phyloP scores from a whole-genome alignment of 805 yeast species.

The Lipomyces yamanashiensis region DNA sequence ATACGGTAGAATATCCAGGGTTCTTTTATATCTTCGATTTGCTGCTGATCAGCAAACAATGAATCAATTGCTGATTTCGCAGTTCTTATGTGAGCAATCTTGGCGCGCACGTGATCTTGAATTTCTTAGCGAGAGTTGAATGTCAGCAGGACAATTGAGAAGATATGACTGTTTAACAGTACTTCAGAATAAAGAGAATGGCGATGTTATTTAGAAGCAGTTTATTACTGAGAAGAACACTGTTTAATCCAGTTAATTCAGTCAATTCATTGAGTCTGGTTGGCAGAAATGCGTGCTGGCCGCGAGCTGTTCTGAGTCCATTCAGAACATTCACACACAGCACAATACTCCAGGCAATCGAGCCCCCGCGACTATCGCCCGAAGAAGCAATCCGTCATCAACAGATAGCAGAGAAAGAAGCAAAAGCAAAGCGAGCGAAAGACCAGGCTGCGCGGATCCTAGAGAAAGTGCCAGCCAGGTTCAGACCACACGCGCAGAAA shows the following conservation, averaged over 20 bases:
- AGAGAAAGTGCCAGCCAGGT: constrained; percentile 52
- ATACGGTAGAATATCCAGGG: neutral
- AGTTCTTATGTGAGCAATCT: neutral
- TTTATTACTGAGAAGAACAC: neutral
- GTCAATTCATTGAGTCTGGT: neutral
- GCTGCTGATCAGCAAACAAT: neutral
- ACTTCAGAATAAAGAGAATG: neutral
- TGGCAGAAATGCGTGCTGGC: neutral
- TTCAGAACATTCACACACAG: constrained; percentile 8
- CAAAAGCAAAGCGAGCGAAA: neutral
- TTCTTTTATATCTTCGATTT: neutral
- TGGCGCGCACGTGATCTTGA: neutral
- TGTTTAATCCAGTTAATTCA: neutral
- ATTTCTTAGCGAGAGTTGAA: neutral
- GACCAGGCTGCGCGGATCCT: constrained; percentile 14
- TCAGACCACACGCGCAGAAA: constrained; percentile 56
- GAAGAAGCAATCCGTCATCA: constrained; percentile 8
- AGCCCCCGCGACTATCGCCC: constrained; percentile 18
- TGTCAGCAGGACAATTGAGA: neutral
- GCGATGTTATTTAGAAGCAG: neutral
- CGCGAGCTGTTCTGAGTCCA: neutral
- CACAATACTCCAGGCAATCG: constrained; percentile 10
- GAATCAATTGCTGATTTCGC: neutral
- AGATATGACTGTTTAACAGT: too few relatives aligned
- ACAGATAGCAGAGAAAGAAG: neutral